Evolutionary conservation across 1,139 yeast genomes (phyloP).

Genomic region (Pichiaceae sp.): DNA sequence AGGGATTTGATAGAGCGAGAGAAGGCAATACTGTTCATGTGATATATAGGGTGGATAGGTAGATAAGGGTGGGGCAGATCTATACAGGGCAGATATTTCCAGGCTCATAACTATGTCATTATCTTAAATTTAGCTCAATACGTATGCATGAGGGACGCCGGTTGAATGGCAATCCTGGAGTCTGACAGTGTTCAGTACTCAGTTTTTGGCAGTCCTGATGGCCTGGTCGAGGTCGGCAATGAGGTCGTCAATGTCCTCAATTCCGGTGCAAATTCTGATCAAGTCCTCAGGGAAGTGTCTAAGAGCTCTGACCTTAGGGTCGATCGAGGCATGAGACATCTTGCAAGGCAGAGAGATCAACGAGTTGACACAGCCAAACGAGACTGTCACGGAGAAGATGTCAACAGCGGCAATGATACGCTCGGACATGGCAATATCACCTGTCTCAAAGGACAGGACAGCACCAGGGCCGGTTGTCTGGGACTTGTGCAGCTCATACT

Average conservation of each 20-base stretch:
- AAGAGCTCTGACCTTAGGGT: conserved; percentile 75
- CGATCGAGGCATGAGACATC: conserved; percentile 97
- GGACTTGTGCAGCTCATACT: conserved; percentile 66
- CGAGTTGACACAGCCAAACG: conserved; percentile 91
- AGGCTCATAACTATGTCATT: too few species aligned
- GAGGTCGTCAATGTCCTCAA: conserved; percentile 58
- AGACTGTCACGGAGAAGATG: conserved; percentile 82
- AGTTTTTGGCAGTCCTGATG: conserved; percentile 44
- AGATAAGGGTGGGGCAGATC: too few species aligned
- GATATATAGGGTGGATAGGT: too few species aligned
- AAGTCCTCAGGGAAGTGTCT: conserved; percentile 89
- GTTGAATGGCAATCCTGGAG: too few species aligned
- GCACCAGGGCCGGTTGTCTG: conserved; percentile 86
- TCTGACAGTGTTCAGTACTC: too few species aligned
- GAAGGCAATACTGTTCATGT: too few species aligned
- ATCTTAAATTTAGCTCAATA: too few species aligned
- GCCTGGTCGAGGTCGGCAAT: conserved; percentile 71
- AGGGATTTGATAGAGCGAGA: too few species aligned
- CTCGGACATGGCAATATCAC: conserved; percentile 58
- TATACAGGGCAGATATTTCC: too few species aligned
- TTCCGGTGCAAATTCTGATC: conserved; percentile 82
- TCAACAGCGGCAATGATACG: conserved; percentile 66
- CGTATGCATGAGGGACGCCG: too few species aligned
- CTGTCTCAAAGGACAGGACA: conserved; percentile 83
- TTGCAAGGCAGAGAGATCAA: conserved; percentile 86